phyloP scores from a whole-genome alignment of 768 basidiomycete genomes.

The Rubroboletus pulcherrimus region DNA sequence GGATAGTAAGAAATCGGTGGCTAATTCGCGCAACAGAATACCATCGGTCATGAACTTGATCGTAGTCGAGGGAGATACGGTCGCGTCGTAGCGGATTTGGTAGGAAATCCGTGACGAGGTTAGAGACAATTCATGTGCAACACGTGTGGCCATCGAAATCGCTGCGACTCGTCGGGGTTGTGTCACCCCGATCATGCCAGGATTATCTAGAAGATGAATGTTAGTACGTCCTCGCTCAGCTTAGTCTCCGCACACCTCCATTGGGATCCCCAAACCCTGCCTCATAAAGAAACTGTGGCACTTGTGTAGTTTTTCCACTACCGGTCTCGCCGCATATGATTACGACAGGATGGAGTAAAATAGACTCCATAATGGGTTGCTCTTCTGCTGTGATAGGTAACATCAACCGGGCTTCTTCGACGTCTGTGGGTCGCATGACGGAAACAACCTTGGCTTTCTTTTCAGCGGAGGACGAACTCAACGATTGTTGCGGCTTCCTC shows the following conservation, averaged over 20 bases:
- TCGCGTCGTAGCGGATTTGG: slow-evolving; percentile 96
- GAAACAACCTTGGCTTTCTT: slow-evolving; percentile 42
- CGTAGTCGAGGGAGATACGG: slow-evolving; percentile 80
- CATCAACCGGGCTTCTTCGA: slow-evolving; percentile 72
- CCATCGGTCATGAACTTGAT: slow-evolving; percentile 99
- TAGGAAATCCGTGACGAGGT: slow-evolving; percentile 83
- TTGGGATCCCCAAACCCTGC: slow-evolving; percentile 85
- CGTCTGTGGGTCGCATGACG: slow-evolving; percentile 62
- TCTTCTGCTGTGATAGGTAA: slow-evolving; percentile 93
- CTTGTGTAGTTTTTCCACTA: slow-evolving; percentile 97
- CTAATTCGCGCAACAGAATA: slow-evolving; percentile 88
- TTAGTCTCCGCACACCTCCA: slow-evolving; percentile 54
- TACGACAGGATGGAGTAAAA: slow-evolving; percentile 81
- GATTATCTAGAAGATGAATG: slow-evolving; percentile 64
- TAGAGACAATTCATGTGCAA: slow-evolving; percentile 88
- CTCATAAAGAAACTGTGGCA: slow-evolving; percentile 98
- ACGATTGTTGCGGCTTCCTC: neutral
- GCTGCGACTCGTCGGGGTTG: slow-evolving; percentile 98
- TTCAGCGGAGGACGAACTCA: slow-evolving; percentile 8
- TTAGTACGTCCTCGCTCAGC: neutral
- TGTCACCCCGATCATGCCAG: slow-evolving; percentile 97
- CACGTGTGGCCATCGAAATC: slow-evolving; percentile 91
- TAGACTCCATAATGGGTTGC: slow-evolving; percentile 89
- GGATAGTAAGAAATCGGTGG: slow-evolving; percentile 87
- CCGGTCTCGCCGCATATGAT: slow-evolving; percentile 84